Conservation (phyloP, 1,139 yeast genomes). For the Taiozyma sp. region DNA sequence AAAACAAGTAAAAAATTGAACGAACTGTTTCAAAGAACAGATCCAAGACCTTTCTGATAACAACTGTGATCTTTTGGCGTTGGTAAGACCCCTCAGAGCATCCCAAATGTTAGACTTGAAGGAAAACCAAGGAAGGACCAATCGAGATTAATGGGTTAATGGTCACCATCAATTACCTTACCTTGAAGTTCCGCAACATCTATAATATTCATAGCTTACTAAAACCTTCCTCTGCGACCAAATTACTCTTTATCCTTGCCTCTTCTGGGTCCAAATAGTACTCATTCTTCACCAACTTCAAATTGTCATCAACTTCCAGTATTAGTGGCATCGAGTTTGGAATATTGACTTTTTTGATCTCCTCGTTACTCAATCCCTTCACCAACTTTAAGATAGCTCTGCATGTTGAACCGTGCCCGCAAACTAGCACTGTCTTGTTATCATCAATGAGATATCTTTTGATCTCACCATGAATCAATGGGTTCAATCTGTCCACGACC, state of each 20-base stretch:
- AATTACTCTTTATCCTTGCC: constrained; percentile 61
- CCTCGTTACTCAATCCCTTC: constrained; percentile 53
- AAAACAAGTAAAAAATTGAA: too few species aligned
- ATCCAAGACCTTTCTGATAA: too few species aligned
- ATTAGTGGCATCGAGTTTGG: constrained; percentile 78
- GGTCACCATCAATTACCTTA: too few species aligned
- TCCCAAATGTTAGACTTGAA: not conserved
- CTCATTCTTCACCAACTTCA: constrained; percentile 40
- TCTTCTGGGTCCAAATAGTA: constrained; percentile 67
- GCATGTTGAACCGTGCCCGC: constrained; percentile 76
- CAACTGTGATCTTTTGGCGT: too few species aligned
- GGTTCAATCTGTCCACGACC: constrained; percentile 59
- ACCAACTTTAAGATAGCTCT: constrained; percentile 62
- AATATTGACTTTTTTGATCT: constrained; percentile 61
- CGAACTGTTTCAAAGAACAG: too few species aligned
- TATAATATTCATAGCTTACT: constrained; percentile 2
- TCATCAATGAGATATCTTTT: constrained; percentile 32
- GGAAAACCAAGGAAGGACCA: not conserved
- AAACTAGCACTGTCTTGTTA: constrained; percentile 47
- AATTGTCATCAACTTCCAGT: constrained; percentile 44
- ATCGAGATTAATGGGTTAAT: not conserved
- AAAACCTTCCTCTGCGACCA: constrained; percentile 57
- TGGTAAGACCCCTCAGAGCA: not conserved
- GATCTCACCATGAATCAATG: constrained; percentile 45
- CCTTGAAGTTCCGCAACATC: not conserved